Evolutionary conservation across 1,284 basidiomycete species (phyloP), one percentile per base, ranked within the genome.

Genomic region (Leccinum huronense): DNA sequence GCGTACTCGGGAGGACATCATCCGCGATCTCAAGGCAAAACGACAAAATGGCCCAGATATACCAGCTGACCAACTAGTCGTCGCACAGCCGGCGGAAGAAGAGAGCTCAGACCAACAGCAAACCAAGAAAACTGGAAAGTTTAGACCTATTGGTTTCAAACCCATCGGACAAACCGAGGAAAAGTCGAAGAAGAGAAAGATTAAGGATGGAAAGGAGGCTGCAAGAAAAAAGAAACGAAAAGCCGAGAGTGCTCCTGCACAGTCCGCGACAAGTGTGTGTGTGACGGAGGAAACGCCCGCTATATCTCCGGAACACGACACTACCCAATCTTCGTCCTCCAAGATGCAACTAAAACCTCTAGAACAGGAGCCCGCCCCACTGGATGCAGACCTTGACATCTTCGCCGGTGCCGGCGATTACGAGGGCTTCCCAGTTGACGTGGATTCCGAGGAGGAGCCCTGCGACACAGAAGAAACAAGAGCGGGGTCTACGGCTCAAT

Each of bases 351-450:
- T 33, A 53, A 66, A 61, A n/a, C 58, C 11, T 0, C 57, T 57
- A 40, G 70, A 73, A 57, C 66, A 45, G 0, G 67, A 71, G 55
- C 57, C 45, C 1, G 19, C 53, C 10, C 54, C 59, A 3, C 57
- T 79, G 8, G 79, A 81, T 51, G 83, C 86, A 19, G 83, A 90
- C 62, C 80, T 89, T 63, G 86, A 91, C 71, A 97, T 97, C 62
- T 97, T 97, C 75, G 91, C 87, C 1, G 94, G 82, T 59, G 93
- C 86, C 1, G 94, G 90, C 8, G 91, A 94, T 53, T 97, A 97
- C 75, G 81, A 88, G 60, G 93, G 90, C 2, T 71, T 91, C 14
- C 83, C 84, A 57, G 72, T 84, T 7, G 87, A 83, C 45, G 84
- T 86, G 14, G 85, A 85, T 23, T 79, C 79, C 30, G 78, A 79